Conservation (phyloP, 2,329 filamentous ascomycete species). For the Colletotrichum brevisporum region DNA sequence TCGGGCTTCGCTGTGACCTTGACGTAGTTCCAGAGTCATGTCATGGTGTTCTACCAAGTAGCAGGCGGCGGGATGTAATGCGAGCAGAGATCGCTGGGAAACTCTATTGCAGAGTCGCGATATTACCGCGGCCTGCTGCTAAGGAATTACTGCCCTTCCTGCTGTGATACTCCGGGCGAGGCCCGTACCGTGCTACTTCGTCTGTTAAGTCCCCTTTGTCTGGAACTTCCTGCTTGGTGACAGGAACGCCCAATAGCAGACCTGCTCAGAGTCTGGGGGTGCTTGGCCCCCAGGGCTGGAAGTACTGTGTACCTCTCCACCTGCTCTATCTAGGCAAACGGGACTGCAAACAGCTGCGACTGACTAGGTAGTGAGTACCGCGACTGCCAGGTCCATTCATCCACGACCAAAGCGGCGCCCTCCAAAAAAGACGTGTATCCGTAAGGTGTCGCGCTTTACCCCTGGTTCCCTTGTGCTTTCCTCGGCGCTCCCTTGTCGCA, state of each 20-base stretch:
- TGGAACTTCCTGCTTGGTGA: constrained; percentile 9
- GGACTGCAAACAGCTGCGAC: not conserved
- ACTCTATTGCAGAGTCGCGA: constrained; percentile 26
- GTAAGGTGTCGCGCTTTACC: constrained; percentile 25
- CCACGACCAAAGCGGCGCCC: constrained; percentile 13
- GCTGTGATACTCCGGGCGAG: not conserved
- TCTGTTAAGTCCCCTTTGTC: constrained; percentile 9
- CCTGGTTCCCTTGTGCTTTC: constrained; percentile 16
- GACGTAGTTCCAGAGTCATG: constrained; percentile 28
- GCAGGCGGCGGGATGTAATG: constrained; percentile 13
- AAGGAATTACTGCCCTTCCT: not conserved
- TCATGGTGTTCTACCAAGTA: not conserved
- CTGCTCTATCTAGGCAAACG: not conserved
- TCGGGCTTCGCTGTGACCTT: constrained; percentile 10
- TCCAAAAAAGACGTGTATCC: constrained; percentile 22
- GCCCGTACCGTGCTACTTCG: constrained; percentile 14
- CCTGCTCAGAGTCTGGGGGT: constrained; percentile 21
- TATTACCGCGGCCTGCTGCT: constrained; percentile 15
- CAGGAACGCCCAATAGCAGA: constrained; percentile 14
- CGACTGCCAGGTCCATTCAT: constrained; percentile 7
- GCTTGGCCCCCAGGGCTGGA: constrained; percentile 13
- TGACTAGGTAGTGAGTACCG: not conserved
- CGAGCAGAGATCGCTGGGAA: constrained; percentile 30
- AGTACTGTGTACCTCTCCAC: not conserved
- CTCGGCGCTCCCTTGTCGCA: constrained; percentile 35